These are phyloP conservation scores for Boletus speciosus DNA, from an alignment of 768 basidiomycete species.

Conservation along the genomic window DNA sequence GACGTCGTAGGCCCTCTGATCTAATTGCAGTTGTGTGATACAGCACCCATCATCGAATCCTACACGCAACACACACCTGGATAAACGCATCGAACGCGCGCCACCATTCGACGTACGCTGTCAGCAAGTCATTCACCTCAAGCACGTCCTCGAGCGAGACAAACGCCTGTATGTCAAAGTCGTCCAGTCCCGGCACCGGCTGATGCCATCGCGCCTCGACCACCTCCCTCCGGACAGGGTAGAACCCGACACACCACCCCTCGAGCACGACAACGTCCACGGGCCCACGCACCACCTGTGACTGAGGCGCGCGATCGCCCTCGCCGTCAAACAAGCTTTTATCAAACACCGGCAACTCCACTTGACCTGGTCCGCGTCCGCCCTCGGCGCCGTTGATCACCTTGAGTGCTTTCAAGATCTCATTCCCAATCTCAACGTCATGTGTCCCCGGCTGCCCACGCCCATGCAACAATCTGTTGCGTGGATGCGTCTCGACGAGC, in stretches of 20 bases:
- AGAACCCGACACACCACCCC: conserved; percentile 95
- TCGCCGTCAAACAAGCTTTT: conserved; percentile 79
- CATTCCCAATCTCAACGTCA: conserved; percentile 64
- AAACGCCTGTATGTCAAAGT: conserved; percentile 35
- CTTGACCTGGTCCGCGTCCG: conserved; percentile 1
- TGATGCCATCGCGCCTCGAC: conserved; percentile 52
- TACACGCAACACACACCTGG: conserved; percentile 41
- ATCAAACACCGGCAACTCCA: conserved; percentile 79
- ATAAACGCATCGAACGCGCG: conserved; percentile 67
- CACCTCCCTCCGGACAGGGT: conserved; percentile 50
- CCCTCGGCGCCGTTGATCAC: conserved; percentile 30
- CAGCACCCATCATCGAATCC: background rate
- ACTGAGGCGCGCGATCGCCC: conserved; percentile 68
- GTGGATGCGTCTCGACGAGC: conserved; percentile 48
- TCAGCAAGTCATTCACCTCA: conserved; percentile 61
- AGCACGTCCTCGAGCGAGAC: conserved; percentile 51
- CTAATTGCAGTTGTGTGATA: conserved; percentile 17
- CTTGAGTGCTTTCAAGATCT: conserved; percentile 50
- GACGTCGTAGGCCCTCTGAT: conserved; percentile 36
- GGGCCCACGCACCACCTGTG: conserved; percentile 43
- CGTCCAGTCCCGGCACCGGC: conserved; percentile 23
- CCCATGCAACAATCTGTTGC: conserved; percentile 69
- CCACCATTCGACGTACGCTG: conserved; percentile 67
- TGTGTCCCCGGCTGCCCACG: conserved; percentile 95
- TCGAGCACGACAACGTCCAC: conserved; percentile 88